Percentiles rank a stretch among this genome's conserved stretches.
phyloP scores from a whole-genome alignment of 2,329 filamentous ascomycete genomes.

The Penicillium sp. region DNA sequence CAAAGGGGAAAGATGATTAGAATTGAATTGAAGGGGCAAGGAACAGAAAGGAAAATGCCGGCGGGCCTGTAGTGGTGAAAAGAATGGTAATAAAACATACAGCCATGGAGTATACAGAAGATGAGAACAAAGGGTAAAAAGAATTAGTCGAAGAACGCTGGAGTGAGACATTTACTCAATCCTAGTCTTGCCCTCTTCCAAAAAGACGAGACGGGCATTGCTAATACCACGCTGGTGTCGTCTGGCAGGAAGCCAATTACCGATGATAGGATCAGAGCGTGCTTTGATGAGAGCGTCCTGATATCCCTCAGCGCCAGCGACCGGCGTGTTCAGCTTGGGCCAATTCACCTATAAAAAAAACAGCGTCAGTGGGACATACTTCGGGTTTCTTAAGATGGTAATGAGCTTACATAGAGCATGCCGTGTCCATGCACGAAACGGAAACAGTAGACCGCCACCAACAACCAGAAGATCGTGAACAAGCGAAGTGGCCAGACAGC shows the following conservation, averaged over 20 bases:
- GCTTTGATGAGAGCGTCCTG: constrained; percentile 82
- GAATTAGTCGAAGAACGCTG: not conserved
- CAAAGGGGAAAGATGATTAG: not conserved
- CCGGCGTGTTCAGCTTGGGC: constrained; percentile 90
- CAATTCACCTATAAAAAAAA: constrained; percentile 74
- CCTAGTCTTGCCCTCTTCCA: constrained; percentile 98
- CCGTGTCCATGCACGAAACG: constrained; percentile 81
- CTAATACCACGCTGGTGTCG: constrained; percentile 80
- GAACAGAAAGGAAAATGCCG: not conserved
- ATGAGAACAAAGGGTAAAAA: constrained; percentile 6
- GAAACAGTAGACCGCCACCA: constrained; percentile 67
- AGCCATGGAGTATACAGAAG: constrained; percentile 19
- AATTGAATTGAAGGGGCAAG: not conserved
- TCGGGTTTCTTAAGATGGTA: not conserved
- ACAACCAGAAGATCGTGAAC: constrained; percentile 76
- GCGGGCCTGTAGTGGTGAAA: not conserved
- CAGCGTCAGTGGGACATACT: constrained; percentile 6
- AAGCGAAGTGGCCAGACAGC: constrained; percentile 78
- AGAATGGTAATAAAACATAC: constrained; percentile 19
- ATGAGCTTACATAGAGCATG: constrained; percentile 81
- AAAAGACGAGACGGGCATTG: constrained; percentile 75
- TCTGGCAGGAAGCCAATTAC: constrained; percentile 62
- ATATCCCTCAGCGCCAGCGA: constrained; percentile 83
- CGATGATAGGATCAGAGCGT: constrained; percentile 77
- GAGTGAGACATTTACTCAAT: constrained; percentile 61